Conservation (phyloP, 371 early-diverging fungal species). For the Saksenaea vasiformis region DNA sequence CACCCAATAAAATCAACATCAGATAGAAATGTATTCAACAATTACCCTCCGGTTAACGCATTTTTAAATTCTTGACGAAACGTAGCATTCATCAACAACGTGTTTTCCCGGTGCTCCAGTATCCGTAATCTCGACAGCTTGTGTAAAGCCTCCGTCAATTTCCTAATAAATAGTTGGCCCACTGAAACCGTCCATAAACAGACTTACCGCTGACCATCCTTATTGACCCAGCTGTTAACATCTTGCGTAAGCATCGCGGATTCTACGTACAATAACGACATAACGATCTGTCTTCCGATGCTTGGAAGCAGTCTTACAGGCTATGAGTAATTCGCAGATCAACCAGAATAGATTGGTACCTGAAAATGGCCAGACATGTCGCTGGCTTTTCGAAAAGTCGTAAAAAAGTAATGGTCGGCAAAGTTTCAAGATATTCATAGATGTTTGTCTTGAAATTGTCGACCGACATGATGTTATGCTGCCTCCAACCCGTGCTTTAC, state of each 20-base stretch:
- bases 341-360: conserved; percentile 48
- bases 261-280: conserved; percentile 84
- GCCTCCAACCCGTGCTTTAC: background rate
- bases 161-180: conserved; percentile 30
- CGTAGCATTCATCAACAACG: conserved; percentile 59
- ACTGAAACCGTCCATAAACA: background rate
- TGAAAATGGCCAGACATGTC: conserved; percentile 90
- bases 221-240: conserved; percentile 70
- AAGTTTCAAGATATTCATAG: conserved; percentile 80
- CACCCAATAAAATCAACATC: background rate
- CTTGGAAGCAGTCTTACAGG: conserved; percentile 74
- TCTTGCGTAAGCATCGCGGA: conserved; percentile 61
- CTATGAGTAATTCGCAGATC: background rate
- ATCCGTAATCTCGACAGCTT: conserved; percentile 72
- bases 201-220: conserved; percentile 54
- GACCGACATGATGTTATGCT: conserved; percentile 36
- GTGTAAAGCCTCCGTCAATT: conserved; percentile 61
- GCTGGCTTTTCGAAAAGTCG: conserved; percentile 87
- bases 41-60: conserved; percentile 89
- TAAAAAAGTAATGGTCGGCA: conserved; percentile 74
- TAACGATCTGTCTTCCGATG: conserved; percentile 87
- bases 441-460: conserved; percentile 67
- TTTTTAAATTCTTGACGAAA: conserved; percentile 84
- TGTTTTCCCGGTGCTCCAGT: conserved; percentile 49
- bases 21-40: background rate